Base-by-base conservation (phyloP, 129 eudicot genomes). In the Artemisia argyi region DNA sequence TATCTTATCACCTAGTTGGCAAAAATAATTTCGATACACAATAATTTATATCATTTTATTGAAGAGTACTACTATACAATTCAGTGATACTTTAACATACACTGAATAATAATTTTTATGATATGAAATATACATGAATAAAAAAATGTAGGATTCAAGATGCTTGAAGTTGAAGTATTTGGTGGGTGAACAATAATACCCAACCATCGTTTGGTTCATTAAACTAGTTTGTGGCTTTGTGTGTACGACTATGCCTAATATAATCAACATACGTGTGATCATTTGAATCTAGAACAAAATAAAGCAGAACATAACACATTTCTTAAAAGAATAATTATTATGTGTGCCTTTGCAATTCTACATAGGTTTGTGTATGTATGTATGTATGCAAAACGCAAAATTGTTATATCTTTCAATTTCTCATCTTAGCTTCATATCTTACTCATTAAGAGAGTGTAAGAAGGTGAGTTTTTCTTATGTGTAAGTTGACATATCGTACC, bases 111-210 rank as follows among this genome's bases (percentile, higher is more conserved):
- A 9, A n/a, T 1, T 12, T 2, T 46, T 47, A 48, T 47, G 4
- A 12, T n/a, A 48, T 5, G 10, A 16, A 49, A 17, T 30, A 24
- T 60, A 60, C 13, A 30, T 2, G 30, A 68, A 58, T 72, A 68
- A 20, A 68, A 7, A 4, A 49, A 30, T 22, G 30, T 68, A 68
- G 12, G 42, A 53, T 39, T 22, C 30, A 19, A 51, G 69, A 60
- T 68, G 56, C 75, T 61, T 68, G 32, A 22, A 59, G 24, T 69
- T 32, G 49, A 76, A 68, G 80, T 76, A 76, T 50, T 50, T 50
- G 80, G 80, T 76, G 61, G 80, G 70, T 76, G 70, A 76, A 69
- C 80, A 76, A 68, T 68, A 60, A 76, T 69, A 68, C 70, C 70
- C 80, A 76, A 76, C 75, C 54, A 76, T 60, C 47, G 68, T 76